Evolutionary conservation across 805 yeast species (phyloP).

Genomic region (Yueomyces sp.): DNA sequence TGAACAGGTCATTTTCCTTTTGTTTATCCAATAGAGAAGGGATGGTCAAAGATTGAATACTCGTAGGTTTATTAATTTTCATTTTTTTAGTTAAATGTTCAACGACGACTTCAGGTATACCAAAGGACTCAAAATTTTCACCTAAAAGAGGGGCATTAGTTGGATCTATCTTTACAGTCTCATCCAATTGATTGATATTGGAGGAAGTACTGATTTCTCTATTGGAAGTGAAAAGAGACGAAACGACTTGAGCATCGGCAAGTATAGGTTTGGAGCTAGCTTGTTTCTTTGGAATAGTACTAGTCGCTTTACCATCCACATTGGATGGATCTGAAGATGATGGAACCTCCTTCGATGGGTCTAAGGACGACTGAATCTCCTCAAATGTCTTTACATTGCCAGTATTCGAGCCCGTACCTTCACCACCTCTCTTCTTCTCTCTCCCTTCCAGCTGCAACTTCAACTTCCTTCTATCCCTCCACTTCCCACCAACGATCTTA

Average conservation of each 20-base stretch:
- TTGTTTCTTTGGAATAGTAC: not conserved
- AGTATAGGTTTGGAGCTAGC: constrained; percentile 2
- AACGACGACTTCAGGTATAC: constrained; percentile 41
- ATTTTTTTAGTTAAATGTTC: constrained; percentile 44
- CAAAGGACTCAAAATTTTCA: constrained; percentile 61
- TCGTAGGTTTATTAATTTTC: constrained; percentile 58
- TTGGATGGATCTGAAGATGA: not conserved
- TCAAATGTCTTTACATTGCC: not conserved
- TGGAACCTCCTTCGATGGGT: not conserved
- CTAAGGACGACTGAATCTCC: not conserved
- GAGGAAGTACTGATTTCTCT: constrained; percentile 31
- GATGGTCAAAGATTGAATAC: constrained; percentile 69
- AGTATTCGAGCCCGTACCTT: not conserved
- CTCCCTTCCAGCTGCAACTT: constrained; percentile 31
- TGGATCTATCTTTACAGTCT: constrained; percentile 29
- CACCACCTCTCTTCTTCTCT: constrained; percentile 3
- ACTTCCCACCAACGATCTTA: constrained; percentile 57
- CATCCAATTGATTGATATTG: constrained; percentile 26
- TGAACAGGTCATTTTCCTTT: constrained; percentile 54
- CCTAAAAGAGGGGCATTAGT: constrained; percentile 74
- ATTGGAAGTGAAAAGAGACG: constrained; percentile 72
- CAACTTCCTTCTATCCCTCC: constrained; percentile 67
- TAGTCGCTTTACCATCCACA: not conserved
- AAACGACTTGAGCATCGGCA: constrained; percentile 42
- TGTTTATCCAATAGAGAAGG: constrained; percentile 40